Conservation (phyloP, 1,139 yeast species). For the Hemisphaericaspora lyxosophila region DNA sequence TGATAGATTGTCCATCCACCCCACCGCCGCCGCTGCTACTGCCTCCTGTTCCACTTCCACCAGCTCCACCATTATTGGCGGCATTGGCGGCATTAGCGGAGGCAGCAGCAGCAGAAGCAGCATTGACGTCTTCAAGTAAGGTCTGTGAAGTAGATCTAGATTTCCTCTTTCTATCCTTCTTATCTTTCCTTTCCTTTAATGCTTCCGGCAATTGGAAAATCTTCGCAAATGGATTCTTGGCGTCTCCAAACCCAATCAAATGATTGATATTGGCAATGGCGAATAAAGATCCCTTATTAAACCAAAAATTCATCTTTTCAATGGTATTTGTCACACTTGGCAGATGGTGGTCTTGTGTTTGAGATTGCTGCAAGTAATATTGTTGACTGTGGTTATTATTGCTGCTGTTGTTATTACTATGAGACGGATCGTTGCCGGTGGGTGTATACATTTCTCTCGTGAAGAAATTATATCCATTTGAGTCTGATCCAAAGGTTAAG, state of each 20-base stretch:
- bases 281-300: slow-evolving; percentile 70
- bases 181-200: slow-evolving; percentile 66
- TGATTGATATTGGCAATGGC: slow-evolving; percentile 75
- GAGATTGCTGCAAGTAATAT: slow-evolving; percentile 14
- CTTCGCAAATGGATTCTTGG: slow-evolving; percentile 72
- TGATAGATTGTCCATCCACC: slow-evolving; percentile 31
- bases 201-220: slow-evolving; percentile 70
- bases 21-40: too few species aligned
- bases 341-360: slow-evolving; percentile 18
- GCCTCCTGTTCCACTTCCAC: too few species aligned
- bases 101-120: neutral
- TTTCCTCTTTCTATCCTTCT: slow-evolving; percentile 64
- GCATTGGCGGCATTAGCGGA: slow-evolving; percentile 14
- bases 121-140: slow-evolving; percentile 13
- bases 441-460: slow-evolving; percentile 48
- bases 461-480: slow-evolving; percentile 66
- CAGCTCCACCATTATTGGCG: slow-evolving; percentile 12
- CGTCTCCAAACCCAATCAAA: slow-evolving; percentile 73
- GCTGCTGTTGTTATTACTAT: neutral
- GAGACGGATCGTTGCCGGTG: slow-evolving; percentile 24
- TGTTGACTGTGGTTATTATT: slow-evolving; percentile 19
- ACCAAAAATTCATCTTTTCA: slow-evolving; percentile 70
- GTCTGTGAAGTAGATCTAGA: slow-evolving; percentile 28
- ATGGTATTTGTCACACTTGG: slow-evolving; percentile 34
- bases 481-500: slow-evolving; percentile 68